Evolutionary conservation across 805 yeast species (phyloP), one percentile per base, ranked within the genome.

Genomic region (Candida qinlingensis): DNA sequence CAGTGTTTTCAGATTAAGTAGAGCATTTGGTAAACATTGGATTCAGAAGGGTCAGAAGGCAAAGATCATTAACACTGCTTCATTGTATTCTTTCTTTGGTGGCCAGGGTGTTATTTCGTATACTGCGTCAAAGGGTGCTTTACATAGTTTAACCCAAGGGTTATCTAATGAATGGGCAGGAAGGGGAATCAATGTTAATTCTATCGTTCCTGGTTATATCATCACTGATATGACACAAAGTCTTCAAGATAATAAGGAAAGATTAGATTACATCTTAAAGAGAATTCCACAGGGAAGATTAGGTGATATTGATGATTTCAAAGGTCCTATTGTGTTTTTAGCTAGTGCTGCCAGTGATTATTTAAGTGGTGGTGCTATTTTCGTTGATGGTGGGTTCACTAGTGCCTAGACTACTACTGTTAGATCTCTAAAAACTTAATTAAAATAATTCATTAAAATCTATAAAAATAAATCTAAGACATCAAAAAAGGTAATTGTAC

Each of bases 41-140:
- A 80, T 52, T 84, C 86, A 76, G 74, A 78, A 67, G 67, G 75
- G 62, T 11, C 44, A 50, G 37, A 57, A 66, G 54, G 96, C 96
- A 38, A 83, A 94, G 5, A 73, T 90, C 57, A 80, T 90, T 58
- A 76, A 86, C 67, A 90, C 97, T 9, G 91, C 92, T 4, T 86
- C 96, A 31, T 84, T 89, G 81, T 52, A 50, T 33, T 54, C 62
- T 1, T 59, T 55, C 41, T 37, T 52, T 35, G 63, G 62, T 38
- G 61, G 63, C 4, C 6, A 29, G 5, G 44, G 45, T 25, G 51
- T 50, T 68, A 85, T 94, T 19, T 79, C 87, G 37, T 88, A 88
- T 73, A 87, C 89, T 58, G 87, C 88, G 9, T 86, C 91, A 54
- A 88, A 88, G 73, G 94, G 95, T 38, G 96, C 82, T 19, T 78